Percentiles rank a stretch among this genome's conserved stretches.
phyloP scores from a whole-genome alignment of 176 grass and related monocot species.

The Luzula sylvatica region DNA sequence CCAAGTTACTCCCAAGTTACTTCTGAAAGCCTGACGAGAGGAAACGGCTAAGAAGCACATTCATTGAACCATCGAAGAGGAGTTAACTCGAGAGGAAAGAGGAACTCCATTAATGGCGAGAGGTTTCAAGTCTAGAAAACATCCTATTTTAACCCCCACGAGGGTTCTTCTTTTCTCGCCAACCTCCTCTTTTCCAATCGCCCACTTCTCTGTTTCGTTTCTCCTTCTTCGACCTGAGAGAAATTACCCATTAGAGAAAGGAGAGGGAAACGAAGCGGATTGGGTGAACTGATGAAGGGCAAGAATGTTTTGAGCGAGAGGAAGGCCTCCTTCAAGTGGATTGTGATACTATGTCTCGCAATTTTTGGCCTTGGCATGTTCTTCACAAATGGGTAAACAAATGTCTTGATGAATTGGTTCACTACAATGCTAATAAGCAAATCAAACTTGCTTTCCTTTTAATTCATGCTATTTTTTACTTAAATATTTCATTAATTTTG shows the following conservation, averaged over 20 bases:
- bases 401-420: not conserved
- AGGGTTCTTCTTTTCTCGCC: no score
- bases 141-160: slow-evolving; percentile 9
- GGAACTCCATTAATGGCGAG: not conserved
- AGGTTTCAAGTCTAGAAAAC: slow-evolving; percentile 1
- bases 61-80: no score
- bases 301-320: slow-evolving; percentile 2
- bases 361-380: slow-evolving; percentile 17
- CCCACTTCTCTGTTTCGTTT: not conserved
- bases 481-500: not conserved
- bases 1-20: no score
- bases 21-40: no score
- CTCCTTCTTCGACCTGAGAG: not conserved
- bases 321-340: slow-evolving; percentile 12
- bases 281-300: slow-evolving; percentile 6
- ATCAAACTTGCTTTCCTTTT: not conserved
- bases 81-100: no score
- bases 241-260: not conserved
- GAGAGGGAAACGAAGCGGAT: not conserved
- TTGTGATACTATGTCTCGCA: slow-evolving; percentile 5
- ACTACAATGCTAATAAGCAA: not conserved
- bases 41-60: no score
- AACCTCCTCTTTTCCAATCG: not conserved
- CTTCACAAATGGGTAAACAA: slow-evolving; percentile 2
- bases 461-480: not conserved